Percentiles rank a stretch among this genome's conserved stretches.
These are phyloP conservation scores for Auricularia sp. DNA, from an alignment of 768 basidiomycete genomes.

Conservation along the genomic window DNA sequence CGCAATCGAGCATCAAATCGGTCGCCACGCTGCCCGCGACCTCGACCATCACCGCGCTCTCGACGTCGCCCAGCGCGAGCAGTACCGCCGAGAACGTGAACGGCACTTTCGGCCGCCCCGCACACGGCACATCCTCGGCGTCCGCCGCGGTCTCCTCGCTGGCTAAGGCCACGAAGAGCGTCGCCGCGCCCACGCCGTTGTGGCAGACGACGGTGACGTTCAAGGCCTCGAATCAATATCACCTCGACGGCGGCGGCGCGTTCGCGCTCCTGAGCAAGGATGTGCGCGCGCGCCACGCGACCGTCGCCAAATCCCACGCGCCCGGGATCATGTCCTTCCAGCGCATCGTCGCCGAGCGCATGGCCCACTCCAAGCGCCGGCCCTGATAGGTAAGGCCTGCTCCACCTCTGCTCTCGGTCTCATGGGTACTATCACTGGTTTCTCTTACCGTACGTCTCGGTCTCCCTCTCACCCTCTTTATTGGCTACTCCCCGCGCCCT, in stretches of 20 bases:
- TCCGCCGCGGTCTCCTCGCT: background rate
- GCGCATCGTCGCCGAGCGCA: background rate
- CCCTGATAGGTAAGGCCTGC: background rate
- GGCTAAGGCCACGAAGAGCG: background rate
- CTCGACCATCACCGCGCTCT: conserved; percentile 14
- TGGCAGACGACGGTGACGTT: background rate
- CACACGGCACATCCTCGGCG: background rate
- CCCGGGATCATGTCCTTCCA: background rate
- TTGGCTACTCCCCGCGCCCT: too few species aligned
- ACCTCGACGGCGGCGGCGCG: background rate
- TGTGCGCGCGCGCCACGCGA: background rate
- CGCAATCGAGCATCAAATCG: conserved; percentile 50
- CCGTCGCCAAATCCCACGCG: background rate
- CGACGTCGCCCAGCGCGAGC: background rate
- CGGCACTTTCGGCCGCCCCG: background rate
- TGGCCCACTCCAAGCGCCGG: background rate
- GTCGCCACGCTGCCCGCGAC: conserved; percentile 46
- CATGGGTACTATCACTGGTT: too few species aligned
- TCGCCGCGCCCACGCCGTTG: background rate
- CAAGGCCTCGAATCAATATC: background rate
- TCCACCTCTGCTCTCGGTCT: background rate
- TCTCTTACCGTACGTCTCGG: too few species aligned
- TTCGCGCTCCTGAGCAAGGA: background rate
- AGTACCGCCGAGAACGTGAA: background rate
- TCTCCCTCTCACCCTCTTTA: too few species aligned